Conservation (phyloP, 2,329 filamentous ascomycete genomes). For the Aspergillus phoenicis region DNA sequence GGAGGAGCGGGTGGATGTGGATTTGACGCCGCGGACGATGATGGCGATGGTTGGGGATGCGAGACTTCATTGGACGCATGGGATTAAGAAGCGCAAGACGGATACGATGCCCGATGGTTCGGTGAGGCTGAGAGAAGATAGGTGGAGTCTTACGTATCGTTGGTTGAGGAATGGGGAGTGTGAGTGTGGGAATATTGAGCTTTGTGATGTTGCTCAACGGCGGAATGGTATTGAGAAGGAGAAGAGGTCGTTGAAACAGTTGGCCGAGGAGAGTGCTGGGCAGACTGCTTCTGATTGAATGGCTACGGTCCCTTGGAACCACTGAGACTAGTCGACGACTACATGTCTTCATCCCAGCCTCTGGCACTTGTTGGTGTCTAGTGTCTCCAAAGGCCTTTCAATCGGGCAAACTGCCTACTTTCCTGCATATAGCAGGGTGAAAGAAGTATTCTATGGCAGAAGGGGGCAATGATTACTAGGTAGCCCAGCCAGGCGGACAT, state of each 20-base stretch:
- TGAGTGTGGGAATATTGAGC: constrained; percentile 53
- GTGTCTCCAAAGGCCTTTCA: no score
- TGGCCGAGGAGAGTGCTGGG: not conserved
- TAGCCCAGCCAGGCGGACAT: no score
- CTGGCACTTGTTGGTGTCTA: no score
- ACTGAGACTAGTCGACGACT: not conserved
- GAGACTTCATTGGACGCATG: constrained; percentile 59
- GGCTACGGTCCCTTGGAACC: not conserved
- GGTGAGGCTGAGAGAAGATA: constrained; percentile 46
- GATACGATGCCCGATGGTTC: constrained; percentile 52
- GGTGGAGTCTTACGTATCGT: constrained; percentile 61
- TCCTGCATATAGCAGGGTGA: no score
- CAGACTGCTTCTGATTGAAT: no score
- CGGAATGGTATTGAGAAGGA: constrained; percentile 52
- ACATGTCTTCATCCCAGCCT: no score
- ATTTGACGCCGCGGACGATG: constrained; percentile 54
- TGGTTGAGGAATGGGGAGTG: constrained; percentile 55
- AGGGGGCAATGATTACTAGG: no score
- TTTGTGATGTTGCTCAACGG: constrained; percentile 57
- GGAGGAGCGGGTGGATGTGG: constrained; percentile 46
- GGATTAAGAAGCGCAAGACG: constrained; percentile 57
- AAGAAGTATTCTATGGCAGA: no score
- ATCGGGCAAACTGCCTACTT: no score
- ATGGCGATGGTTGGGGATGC: constrained; percentile 55
- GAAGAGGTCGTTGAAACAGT: constrained; percentile 38